Evolutionary conservation across 2,329 filamentous ascomycete genomes (phyloP).

Genomic region (Kalmusia sp.): DNA sequence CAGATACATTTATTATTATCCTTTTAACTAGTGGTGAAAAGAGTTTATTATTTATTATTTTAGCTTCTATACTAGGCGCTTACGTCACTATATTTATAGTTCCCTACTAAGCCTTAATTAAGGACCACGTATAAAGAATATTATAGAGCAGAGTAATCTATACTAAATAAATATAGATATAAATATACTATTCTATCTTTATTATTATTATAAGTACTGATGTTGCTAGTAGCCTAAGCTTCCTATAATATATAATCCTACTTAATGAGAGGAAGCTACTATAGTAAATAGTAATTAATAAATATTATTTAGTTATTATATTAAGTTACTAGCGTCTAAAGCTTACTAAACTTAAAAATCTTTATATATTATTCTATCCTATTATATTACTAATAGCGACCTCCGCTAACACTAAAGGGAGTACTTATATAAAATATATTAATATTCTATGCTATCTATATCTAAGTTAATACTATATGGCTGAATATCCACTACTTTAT

Average conservation of each 20-base stretch:
- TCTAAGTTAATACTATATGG: neutral
- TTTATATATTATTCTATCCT: neutral
- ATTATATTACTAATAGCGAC: conserved; percentile 1
- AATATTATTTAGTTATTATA: conserved; percentile 23
- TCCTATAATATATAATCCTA: neutral
- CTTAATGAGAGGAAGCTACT: conserved; percentile 14
- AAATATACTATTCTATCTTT: neutral
- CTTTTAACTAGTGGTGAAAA: conserved; percentile 20
- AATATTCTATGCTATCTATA: neutral
- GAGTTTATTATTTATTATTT: conserved; percentile 25
- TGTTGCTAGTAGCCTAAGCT: neutral
- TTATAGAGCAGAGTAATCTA: conserved; percentile 4
- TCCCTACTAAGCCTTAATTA: conserved; percentile 15
- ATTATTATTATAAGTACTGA: conserved; percentile 15
- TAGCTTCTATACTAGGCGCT: conserved; percentile 15
- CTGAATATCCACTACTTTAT: neutral
- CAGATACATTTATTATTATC: conserved; percentile 16
- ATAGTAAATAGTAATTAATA: conserved; percentile 15
- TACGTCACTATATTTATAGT: conserved; percentile 21
- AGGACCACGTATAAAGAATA: conserved; percentile 11
- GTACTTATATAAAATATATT: neutral
- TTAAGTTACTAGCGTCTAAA: conserved; percentile 5
- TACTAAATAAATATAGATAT: neutral
- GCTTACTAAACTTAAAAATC: neutral
- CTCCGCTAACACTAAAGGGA: neutral